Conservation (phyloP, 345 rosid species). For the Eucalyptus shirleyi region DNA sequence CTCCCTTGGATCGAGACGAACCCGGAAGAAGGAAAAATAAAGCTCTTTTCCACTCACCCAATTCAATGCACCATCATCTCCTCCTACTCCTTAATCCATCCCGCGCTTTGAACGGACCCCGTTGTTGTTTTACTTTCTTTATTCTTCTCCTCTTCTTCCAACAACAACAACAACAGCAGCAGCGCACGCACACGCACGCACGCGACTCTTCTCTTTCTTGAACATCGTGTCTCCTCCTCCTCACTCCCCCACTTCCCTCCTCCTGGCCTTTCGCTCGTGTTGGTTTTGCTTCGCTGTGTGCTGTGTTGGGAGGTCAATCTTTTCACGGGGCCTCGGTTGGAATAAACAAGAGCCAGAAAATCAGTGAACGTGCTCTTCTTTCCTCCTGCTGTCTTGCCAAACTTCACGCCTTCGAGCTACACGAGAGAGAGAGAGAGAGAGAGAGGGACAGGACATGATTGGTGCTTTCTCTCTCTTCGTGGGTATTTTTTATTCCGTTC, state of each 20-base stretch:
- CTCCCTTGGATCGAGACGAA: neutral
- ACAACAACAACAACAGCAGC: neutral
- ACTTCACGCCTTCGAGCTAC: slow-evolving; percentile 37
- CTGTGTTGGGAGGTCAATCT: slow-evolving; percentile 5
- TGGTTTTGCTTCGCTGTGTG: slow-evolving; percentile 26
- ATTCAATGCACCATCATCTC: neutral
- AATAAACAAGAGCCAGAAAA: neutral
- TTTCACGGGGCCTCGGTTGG: neutral
- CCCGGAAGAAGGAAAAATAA: neutral
- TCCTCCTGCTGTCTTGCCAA: slow-evolving; percentile 12
- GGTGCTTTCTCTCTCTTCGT: neutral
- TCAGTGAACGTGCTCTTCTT: slow-evolving; percentile 50
- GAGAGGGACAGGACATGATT: neutral
- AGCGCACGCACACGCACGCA: neutral
- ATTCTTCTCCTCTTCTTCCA: neutral
- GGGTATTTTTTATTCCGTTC: neutral
- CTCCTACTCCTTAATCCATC: neutral
- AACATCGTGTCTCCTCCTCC: neutral
- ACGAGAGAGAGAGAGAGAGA: neutral
- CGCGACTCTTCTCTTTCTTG: neutral
- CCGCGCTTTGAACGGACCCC: neutral
- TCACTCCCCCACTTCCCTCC: neutral
- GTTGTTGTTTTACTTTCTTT: neutral
- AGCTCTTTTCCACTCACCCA: neutral
- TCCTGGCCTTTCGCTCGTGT: neutral